Percentiles rank a stretch among this genome's conserved stretches.
Evolutionary conservation across 352 stramenopile species (phyloP).

Genomic region (Phytophthora crassamura): DNA sequence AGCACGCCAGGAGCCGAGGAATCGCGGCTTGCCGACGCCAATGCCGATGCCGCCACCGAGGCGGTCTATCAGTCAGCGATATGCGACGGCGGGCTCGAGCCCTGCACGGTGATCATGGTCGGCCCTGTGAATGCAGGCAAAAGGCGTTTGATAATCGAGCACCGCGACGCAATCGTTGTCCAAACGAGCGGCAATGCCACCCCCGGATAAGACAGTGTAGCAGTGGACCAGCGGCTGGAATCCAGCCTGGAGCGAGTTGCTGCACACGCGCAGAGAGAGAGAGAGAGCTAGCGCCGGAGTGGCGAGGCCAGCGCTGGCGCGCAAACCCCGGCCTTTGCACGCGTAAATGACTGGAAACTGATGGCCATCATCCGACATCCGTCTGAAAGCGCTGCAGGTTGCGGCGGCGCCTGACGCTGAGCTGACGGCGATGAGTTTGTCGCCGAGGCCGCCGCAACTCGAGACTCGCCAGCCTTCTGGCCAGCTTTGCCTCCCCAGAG

Average conservation of each 20-base stretch:
- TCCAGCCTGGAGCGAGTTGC: too few relatives aligned
- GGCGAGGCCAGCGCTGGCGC: too few relatives aligned
- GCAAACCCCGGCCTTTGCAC: background rate
- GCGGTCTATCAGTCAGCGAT: background rate
- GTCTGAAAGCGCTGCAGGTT: conserved; percentile 5
- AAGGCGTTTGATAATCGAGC: conserved; percentile 16
- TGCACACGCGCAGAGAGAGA: too few relatives aligned
- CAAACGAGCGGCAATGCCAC: too few relatives aligned
- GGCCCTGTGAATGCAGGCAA: conserved; percentile 17
- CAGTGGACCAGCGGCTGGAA: background rate
- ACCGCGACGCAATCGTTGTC: conserved; percentile 19
- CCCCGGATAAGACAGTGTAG: background rate
- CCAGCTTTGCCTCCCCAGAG: background rate
- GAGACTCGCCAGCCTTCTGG: conserved; percentile 4
- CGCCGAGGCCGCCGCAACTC: background rate
- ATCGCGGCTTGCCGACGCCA: too few relatives aligned
- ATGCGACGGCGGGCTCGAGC: conserved; percentile 18
- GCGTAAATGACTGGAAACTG: background rate
- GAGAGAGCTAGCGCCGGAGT: too few relatives aligned
- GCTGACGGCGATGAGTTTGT: conserved; percentile 20
- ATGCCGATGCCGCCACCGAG: too few relatives aligned
- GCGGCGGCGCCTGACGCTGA: conserved; percentile 25
- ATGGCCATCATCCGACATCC: background rate
- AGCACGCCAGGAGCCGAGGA: too few relatives aligned
- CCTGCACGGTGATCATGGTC: background rate